These are phyloP conservation scores for Aphanomyces cochlioides DNA, from an alignment of 352 stramenopile genomes.

Conservation along the genomic window DNA sequence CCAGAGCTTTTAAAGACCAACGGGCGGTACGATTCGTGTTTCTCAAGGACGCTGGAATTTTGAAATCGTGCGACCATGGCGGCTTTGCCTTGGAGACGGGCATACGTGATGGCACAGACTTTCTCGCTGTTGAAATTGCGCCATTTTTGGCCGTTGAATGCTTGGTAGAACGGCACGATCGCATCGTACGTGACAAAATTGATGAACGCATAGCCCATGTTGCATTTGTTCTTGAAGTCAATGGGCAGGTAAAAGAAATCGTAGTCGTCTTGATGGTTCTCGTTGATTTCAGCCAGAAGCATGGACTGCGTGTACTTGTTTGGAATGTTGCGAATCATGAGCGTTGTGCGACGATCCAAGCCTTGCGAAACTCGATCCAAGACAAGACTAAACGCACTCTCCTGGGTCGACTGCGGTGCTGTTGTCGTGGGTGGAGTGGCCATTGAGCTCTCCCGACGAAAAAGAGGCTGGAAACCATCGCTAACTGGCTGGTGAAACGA, in stretches of 20 bases:
- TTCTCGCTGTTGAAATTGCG: conserved; percentile 99
- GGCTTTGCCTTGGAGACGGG: conserved; percentile 94
- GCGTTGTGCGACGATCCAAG: conserved; percentile 93
- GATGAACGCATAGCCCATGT: conserved; percentile 99
- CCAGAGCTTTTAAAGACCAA: conserved; percentile 87
- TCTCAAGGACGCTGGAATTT: conserved; percentile 95
- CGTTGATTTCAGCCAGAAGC: conserved; percentile 96
- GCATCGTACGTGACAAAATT: conserved; percentile 94
- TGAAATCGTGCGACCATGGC: conserved; percentile 98
- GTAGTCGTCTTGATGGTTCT: conserved; percentile 87
- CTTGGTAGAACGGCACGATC: conserved; percentile 77
- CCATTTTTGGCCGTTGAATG: conserved; percentile 90
- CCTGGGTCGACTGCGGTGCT: conserved; percentile 35
- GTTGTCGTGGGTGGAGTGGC: not conserved
- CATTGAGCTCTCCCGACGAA: not conserved
- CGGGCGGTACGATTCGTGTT: conserved; percentile 90
- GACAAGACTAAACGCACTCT: conserved; percentile 68
- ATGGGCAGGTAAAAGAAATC: conserved; percentile 99
- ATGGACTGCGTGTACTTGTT: conserved; percentile 99
- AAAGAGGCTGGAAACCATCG: not conserved
- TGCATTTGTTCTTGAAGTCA: conserved; percentile 99
- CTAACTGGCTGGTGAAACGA: not conserved
- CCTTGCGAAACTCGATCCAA: conserved; percentile 74
- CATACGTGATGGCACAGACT: conserved; percentile 98
- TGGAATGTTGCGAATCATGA: conserved; percentile 99